These are phyloP conservation scores for Phaeosphaeria sp. DNA, from an alignment of 2,329 filamentous ascomycete species.

Conservation along the genomic window DNA sequence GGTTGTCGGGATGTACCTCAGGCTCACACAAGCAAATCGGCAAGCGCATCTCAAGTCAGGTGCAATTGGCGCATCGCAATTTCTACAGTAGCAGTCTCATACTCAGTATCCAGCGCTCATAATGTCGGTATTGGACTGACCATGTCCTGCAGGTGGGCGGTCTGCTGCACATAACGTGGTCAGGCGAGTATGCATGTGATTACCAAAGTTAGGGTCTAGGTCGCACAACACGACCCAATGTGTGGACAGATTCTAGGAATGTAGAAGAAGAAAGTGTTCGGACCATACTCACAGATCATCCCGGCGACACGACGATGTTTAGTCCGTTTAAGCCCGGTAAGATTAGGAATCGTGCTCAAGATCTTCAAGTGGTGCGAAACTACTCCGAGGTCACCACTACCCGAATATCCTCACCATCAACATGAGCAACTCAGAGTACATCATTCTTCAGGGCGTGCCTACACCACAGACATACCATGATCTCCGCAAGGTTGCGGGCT, in stretches of 20 bases:
- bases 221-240: not conserved
- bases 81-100: not conserved
- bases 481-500: constrained; percentile 32
- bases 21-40: not conserved
- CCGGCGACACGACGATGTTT: not conserved
- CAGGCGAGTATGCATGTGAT: not conserved
- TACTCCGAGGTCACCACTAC: not conserved
- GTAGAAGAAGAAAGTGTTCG: not conserved
- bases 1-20: not conserved
- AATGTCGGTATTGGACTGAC: not conserved
- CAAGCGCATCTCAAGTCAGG: not conserved
- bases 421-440: constrained; percentile 26
- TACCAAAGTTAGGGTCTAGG: not conserved
- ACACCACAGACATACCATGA: constrained; percentile 40
- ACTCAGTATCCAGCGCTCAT: not conserved
- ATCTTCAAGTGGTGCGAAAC: not conserved
- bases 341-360: not conserved
- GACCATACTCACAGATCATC: not conserved
- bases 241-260: not conserved
- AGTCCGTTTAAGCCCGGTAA: not conserved
- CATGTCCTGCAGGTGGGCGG: not conserved
- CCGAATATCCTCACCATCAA: not conserved
- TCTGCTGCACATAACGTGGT: not conserved
- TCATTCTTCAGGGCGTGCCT: constrained; percentile 34
- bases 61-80: not conserved